These are phyloP conservation scores for Suillus plorans DNA, from an alignment of 768 basidiomycete species.

Conservation along the genomic window DNA sequence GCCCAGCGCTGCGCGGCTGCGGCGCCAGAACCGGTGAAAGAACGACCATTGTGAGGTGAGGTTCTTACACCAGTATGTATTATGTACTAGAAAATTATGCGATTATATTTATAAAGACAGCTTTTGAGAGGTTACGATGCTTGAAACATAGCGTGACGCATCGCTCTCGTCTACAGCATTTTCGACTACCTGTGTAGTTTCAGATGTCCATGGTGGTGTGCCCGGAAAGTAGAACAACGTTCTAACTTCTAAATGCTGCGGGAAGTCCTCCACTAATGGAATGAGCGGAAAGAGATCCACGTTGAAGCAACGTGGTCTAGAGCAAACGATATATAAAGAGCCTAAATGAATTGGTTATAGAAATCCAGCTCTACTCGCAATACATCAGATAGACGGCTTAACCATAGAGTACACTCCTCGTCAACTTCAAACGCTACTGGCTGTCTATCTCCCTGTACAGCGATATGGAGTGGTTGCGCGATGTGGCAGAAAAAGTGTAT, in stretches of 20 bases:
- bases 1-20: conserved; percentile 29
- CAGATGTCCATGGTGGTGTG: too few relatives aligned
- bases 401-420: not conserved
- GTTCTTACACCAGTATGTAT: conserved; percentile 38
- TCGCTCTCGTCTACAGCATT: too few relatives aligned
- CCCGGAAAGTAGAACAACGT: too few relatives aligned
- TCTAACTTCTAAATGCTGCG: too few relatives aligned
- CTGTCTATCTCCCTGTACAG: not conserved
- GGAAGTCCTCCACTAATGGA: too few relatives aligned
- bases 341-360: not conserved
- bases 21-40: conserved; percentile 29
- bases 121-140: too few relatives aligned
- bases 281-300: not conserved
- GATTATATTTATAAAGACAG: conserved; percentile 43
- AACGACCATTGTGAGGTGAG: conserved; percentile 42
- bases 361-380: not conserved
- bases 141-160: too few relatives aligned
- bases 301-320: not conserved
- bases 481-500: not conserved
- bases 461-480: not conserved
- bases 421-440: not conserved
- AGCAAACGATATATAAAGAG: not conserved
- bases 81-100: conserved; percentile 46
- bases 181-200: too few relatives aligned
- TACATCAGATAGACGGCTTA: not conserved